Conservation (phyloP, 169 alveolate genomes). For the Babesia divergens region DNA sequence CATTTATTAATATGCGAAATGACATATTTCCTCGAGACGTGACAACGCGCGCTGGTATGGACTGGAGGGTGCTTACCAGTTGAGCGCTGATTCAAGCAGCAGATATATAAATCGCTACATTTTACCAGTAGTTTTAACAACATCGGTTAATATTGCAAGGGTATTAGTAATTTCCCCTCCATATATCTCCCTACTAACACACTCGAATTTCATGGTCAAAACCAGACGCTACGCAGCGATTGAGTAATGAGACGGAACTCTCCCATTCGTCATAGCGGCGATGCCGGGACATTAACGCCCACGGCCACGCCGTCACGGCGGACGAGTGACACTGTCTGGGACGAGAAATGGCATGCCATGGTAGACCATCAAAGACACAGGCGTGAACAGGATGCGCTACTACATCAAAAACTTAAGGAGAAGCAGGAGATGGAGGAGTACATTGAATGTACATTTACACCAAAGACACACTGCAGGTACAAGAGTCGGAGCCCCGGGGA, state of each 20-base stretch:
- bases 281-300: not conserved
- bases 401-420: constrained; percentile 38
- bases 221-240: not conserved
- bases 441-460: constrained; percentile 61
- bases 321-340: constrained; percentile 48
- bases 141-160: too few species aligned
- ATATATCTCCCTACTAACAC: not conserved
- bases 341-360: constrained; percentile 60
- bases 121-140: too few species aligned
- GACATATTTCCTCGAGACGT: too few species aligned
- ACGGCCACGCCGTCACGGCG: constrained; percentile 6
- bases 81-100: constrained; percentile 6
- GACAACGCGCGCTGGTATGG: constrained; percentile 24
- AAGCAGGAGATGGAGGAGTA: constrained; percentile 55
- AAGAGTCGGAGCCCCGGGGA: constrained; percentile 23
- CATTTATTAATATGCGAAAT: too few species aligned
- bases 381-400: constrained; percentile 30
- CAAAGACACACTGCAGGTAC: constrained; percentile 19
- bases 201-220: not conserved
- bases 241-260: not conserved
- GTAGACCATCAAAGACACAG: constrained; percentile 34
- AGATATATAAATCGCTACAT: constrained; percentile 3
- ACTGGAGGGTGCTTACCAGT: constrained; percentile 21
- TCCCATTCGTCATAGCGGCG: not conserved
- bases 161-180: not conserved